These are phyloP conservation scores for Gastrolobium bilobum DNA, from an alignment of 306 rosid genomes.

Conservation along the genomic window DNA sequence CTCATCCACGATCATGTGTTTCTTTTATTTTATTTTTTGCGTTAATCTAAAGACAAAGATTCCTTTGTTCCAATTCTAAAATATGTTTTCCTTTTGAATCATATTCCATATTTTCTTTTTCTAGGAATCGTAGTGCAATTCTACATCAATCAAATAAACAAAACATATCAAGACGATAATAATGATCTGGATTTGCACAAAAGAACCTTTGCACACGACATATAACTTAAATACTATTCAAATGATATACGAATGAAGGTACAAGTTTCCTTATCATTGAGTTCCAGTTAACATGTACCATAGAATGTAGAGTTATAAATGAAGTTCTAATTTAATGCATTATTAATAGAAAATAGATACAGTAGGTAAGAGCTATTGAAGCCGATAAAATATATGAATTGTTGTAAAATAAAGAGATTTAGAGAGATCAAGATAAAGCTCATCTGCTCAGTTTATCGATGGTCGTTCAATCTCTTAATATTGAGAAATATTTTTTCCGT, in stretches of 20 bases:
- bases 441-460: too few relatives aligned
- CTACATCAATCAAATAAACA: background rate
- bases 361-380: too few relatives aligned
- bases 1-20: constrained; percentile 62
- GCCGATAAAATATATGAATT: too few relatives aligned
- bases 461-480: too few relatives aligned
- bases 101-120: constrained; percentile 35
- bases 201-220: background rate
- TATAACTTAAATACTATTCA: background rate
- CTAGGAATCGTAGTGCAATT: constrained; percentile 33
- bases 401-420: too few relatives aligned
- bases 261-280: background rate
- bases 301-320: background rate
- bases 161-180: background rate
- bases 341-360: background rate
- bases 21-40: constrained; percentile 27
- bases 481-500: too few relatives aligned
- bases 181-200: constrained; percentile 28
- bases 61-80: constrained; percentile 52
- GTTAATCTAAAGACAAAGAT: constrained; percentile 70
- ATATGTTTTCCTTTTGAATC: constrained; percentile 44
- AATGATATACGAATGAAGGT: background rate
- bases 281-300: background rate
- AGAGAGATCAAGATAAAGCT: too few relatives aligned
- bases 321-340: background rate